Conservation (phyloP, 2,329 filamentous ascomycete genomes). For the Aspergillus sp. region DNA sequence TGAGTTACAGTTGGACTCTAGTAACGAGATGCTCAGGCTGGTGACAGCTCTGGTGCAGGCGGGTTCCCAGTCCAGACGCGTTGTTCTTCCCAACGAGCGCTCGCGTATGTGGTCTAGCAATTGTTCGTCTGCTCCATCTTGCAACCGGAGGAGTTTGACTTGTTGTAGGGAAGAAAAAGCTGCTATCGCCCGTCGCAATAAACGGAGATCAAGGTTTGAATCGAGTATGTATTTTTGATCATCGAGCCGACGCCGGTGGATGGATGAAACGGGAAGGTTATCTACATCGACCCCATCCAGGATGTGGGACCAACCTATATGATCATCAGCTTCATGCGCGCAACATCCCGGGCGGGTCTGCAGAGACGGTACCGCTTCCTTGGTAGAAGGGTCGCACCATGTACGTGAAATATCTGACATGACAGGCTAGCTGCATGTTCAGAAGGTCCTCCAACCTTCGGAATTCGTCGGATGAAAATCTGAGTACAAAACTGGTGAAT, state of each 20-base stretch:
- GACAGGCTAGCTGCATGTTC: slow-evolving; percentile 39
- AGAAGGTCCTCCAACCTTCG: slow-evolving; percentile 36
- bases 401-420: slow-evolving; percentile 42
- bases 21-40: slow-evolving; percentile 59
- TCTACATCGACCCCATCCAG: slow-evolving; percentile 24
- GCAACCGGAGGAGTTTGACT: slow-evolving; percentile 64
- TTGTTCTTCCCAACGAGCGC: slow-evolving; percentile 47
- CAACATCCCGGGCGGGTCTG: slow-evolving; percentile 10
- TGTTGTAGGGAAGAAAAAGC: slow-evolving; percentile 64
- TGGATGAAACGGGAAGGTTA: slow-evolving; percentile 24
- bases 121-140: slow-evolving; percentile 59
- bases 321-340: slow-evolving; percentile 22
- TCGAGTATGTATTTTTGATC: slow-evolving; percentile 51
- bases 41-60: slow-evolving; percentile 64
- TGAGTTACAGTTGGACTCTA: slow-evolving; percentile 58
- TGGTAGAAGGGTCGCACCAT: slow-evolving; percentile 45
- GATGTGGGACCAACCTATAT: slow-evolving; percentile 33
- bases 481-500: slow-evolving; percentile 40
- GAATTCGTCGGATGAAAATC: slow-evolving; percentile 39
- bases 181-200: slow-evolving; percentile 57
- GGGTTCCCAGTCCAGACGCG: slow-evolving; percentile 61
- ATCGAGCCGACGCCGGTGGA: slow-evolving; percentile 35
- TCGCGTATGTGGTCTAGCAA: slow-evolving; percentile 55
- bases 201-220: slow-evolving; percentile 52
- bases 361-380: slow-evolving; percentile 38